phyloP scores from a whole-genome alignment of 2,329 filamentous ascomycete genomes.

The Beauveria varroae region DNA sequence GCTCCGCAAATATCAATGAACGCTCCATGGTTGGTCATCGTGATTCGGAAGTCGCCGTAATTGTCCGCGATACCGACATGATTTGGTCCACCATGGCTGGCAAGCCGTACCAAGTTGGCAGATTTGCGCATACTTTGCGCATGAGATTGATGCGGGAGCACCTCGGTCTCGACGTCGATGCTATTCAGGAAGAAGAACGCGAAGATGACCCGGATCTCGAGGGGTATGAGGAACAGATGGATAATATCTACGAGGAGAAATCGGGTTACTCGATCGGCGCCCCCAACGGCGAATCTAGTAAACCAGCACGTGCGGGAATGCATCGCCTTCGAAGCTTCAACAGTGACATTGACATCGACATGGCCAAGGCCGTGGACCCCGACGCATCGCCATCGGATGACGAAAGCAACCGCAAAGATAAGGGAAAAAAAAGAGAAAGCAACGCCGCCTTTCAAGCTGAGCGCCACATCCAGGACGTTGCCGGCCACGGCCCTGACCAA shows the following conservation, averaged over 20 bases:
- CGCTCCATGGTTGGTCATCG: conserved; percentile 87
- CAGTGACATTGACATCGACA: conserved; percentile 44
- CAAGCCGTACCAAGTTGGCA: conserved; percentile 78
- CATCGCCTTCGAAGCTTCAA: conserved; percentile 55
- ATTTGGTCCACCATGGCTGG: conserved; percentile 88
- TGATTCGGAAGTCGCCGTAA: conserved; percentile 85
- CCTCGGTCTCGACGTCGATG: conserved; percentile 89
- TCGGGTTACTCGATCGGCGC: conserved; percentile 19
- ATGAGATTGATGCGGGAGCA: conserved; percentile 95
- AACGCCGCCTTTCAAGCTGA: neutral
- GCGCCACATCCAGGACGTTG: conserved; percentile 52
- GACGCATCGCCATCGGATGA: conserved; percentile 12
- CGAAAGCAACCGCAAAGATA: conserved; percentile 14
- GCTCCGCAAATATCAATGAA: conserved; percentile 98
- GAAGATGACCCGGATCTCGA: conserved; percentile 57
- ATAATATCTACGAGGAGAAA: conserved; percentile 51
- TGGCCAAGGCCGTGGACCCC: conserved; percentile 42
- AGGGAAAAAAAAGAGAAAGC: conserved; percentile 22
- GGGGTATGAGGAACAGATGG: conserved; percentile 52
- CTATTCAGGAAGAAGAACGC: conserved; percentile 73
- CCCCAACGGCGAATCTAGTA: conserved; percentile 18
- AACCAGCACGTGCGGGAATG: conserved; percentile 27
- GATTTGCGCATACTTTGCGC: conserved; percentile 87
- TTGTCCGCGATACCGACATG: conserved; percentile 90
- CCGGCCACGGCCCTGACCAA: conserved; percentile 68